These are phyloP conservation scores for Neonothopanus nambi DNA, from an alignment of 1,284 basidiomycete species.

Conservation along the genomic window DNA sequence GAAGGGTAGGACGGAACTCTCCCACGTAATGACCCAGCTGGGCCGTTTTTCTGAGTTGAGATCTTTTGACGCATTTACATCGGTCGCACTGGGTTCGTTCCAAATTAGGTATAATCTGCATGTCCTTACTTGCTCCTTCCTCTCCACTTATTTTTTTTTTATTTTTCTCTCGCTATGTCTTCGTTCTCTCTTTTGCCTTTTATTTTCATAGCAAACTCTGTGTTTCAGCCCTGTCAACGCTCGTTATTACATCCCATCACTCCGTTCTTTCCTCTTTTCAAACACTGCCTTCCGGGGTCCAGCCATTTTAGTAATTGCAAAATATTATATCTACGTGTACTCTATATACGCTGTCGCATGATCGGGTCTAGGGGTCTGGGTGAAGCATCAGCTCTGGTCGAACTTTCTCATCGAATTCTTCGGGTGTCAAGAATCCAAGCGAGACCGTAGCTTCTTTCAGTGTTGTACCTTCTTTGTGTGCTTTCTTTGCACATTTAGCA, in stretches of 20 bases:
- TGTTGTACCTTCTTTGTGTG: constrained; percentile 96
- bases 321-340: constrained; percentile 1
- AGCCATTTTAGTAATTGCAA: neutral
- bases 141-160: constrained; percentile 11
- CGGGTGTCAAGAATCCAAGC: constrained; percentile 83
- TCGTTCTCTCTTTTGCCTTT: neutral
- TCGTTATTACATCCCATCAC: neutral
- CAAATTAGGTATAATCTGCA: constrained; percentile 1
- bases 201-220: constrained; percentile 1
- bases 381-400: constrained; percentile 89
- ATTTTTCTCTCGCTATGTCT: neutral
- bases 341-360: neutral
- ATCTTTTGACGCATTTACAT: neutral
- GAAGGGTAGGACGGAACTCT: neutral
- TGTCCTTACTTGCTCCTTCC: constrained; percentile 15
- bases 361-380: constrained; percentile 51
- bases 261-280: neutral
- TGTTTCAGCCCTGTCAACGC: neutral
- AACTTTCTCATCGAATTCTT: constrained; percentile 96
- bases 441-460: constrained; percentile 92
- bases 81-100: neutral
- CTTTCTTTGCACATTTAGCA: constrained; percentile 98
- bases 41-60: too few relatives aligned
- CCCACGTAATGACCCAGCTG: constrained; percentile 1
- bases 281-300: neutral